Percentiles rank a stretch among this genome's conserved stretches.
Evolutionary conservation across 78 protist genomes (phyloP).

Genomic region (Tieghemostelium lacteum): DNA sequence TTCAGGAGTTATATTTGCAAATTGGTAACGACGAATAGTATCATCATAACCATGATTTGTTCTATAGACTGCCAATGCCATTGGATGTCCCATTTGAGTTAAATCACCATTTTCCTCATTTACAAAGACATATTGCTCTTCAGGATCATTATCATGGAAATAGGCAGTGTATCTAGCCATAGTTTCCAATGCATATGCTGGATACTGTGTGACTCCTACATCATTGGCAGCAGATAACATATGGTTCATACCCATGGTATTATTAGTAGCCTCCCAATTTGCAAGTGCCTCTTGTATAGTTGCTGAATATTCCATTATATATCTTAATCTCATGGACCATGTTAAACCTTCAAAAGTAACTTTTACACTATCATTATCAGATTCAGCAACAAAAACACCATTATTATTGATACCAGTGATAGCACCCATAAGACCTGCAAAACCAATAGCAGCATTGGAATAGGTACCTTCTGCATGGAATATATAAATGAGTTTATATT

Average conservation of each 20-base stretch:
- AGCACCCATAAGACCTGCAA: conserved; percentile 77
- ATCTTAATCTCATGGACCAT: conserved; percentile 78
- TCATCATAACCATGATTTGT: conserved; percentile 86
- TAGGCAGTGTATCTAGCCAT: conserved; percentile 76
- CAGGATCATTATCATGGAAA: conserved; percentile 77
- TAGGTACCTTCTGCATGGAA: conserved; percentile 49
- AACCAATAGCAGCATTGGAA: conserved; percentile 28
- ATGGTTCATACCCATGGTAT: conserved; percentile 84
- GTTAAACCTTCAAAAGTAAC: conserved; percentile 83
- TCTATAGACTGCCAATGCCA: conserved; percentile 77
- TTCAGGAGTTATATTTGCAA: neutral
- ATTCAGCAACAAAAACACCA: conserved; percentile 81
- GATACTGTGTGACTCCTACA: neutral
- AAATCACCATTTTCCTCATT: conserved; percentile 8
- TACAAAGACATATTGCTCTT: conserved; percentile 20
- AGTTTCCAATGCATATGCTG: conserved; percentile 82
- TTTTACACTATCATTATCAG: conserved; percentile 34
- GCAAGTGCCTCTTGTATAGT: conserved; percentile 41
- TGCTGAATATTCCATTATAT: conserved; percentile 68
- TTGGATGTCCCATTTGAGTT: conserved; percentile 76
- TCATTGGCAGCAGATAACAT: conserved; percentile 48
- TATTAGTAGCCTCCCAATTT: conserved; percentile 75
- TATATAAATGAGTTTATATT: conserved; percentile 71
- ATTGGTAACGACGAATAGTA: conserved; percentile 19
- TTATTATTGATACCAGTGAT: conserved; percentile 74